Conservation (phyloP, 768 basidiomycete species). For the Tricholoma furcatifolium region DNA sequence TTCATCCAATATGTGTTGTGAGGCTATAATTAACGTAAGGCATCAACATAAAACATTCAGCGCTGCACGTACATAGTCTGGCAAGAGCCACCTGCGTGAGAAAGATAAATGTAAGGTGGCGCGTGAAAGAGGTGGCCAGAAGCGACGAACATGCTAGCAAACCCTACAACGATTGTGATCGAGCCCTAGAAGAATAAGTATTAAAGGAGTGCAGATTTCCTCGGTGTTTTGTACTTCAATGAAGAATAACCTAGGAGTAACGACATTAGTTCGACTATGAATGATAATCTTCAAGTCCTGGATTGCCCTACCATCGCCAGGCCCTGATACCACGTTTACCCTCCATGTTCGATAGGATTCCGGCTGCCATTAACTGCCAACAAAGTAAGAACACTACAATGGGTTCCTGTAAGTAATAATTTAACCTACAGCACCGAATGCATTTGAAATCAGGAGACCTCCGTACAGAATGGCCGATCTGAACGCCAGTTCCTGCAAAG, state of each 20-base stretch:
- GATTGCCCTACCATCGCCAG: constrained; percentile 56
- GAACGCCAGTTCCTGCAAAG: constrained; percentile 58
- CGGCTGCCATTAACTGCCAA: constrained; percentile 66
- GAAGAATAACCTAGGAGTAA: constrained; percentile 55
- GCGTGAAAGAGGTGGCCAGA: not conserved
- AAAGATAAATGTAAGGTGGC: not conserved
- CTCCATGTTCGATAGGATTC: constrained; percentile 68
- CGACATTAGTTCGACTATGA: not conserved
- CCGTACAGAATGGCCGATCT: constrained; percentile 60
- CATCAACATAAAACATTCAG: not conserved
- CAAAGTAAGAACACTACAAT: not conserved
- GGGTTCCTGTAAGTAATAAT: too few species aligned
- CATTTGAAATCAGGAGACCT: constrained; percentile 62
- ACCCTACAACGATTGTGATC: constrained; percentile 59
- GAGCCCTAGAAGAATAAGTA: constrained; percentile 42
- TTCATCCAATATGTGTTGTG: constrained; percentile 62
- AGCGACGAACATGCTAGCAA: constrained; percentile 47
- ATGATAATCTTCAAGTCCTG: not conserved
- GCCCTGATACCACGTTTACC: constrained; percentile 63
- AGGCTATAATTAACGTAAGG: constrained; percentile 34
- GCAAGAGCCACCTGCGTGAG: constrained; percentile 49
- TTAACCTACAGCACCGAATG: constrained; percentile 59
- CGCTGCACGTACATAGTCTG: constrained; percentile 48
- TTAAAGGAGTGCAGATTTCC: not conserved
- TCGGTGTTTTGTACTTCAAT: constrained; percentile 46